Percentiles rank a stretch among this genome's conserved stretches.
Conservation (phyloP, 768 basidiomycete species). For the Lentinula aciculospora region DNA sequence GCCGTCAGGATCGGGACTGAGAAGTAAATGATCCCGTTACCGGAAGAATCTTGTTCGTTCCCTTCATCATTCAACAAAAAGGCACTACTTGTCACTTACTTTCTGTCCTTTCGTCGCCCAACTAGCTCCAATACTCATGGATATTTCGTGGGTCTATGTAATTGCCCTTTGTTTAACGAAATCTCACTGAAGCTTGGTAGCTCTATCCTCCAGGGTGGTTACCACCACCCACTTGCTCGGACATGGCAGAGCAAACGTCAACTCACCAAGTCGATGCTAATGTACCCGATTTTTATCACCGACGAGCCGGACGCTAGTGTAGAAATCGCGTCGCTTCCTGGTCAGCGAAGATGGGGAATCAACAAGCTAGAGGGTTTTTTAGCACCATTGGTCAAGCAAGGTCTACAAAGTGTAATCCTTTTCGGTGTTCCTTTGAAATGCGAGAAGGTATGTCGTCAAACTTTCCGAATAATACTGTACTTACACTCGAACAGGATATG, state of each 20-base stretch:
- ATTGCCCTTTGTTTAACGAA: neutral
- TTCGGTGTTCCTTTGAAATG: slow-evolving; percentile 89
- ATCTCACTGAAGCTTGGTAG: slow-evolving; percentile 24
- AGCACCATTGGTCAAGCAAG: slow-evolving; percentile 83
- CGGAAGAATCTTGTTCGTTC: neutral
- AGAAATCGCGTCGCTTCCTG: slow-evolving; percentile 73
- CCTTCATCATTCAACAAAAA: neutral
- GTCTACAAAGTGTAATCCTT: slow-evolving; percentile 85
- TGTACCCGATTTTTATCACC: slow-evolving; percentile 98
- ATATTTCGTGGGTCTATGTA: slow-evolving; percentile 8
- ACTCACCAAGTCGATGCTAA: slow-evolving; percentile 89
- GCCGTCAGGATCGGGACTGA: neutral
- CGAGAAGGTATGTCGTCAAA: slow-evolving; percentile 49
- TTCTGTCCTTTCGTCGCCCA: neutral
- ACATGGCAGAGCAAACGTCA: slow-evolving; percentile 80
- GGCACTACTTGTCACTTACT: no score
- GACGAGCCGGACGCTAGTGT: slow-evolving; percentile 87
- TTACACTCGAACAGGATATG: slow-evolving; percentile 50
- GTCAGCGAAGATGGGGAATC: slow-evolving; percentile 93
- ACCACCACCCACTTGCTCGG: slow-evolving; percentile 86
- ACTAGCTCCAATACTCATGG: neutral
- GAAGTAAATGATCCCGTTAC: neutral
- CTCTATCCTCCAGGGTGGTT: slow-evolving; percentile 87
- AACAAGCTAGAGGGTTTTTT: slow-evolving; percentile 87
- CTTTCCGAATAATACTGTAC: neutral